phyloP scores from a whole-genome alignment of 2,329 filamentous ascomycete genomes.

The Ophiocordyceps polyrhachis-furcata region DNA sequence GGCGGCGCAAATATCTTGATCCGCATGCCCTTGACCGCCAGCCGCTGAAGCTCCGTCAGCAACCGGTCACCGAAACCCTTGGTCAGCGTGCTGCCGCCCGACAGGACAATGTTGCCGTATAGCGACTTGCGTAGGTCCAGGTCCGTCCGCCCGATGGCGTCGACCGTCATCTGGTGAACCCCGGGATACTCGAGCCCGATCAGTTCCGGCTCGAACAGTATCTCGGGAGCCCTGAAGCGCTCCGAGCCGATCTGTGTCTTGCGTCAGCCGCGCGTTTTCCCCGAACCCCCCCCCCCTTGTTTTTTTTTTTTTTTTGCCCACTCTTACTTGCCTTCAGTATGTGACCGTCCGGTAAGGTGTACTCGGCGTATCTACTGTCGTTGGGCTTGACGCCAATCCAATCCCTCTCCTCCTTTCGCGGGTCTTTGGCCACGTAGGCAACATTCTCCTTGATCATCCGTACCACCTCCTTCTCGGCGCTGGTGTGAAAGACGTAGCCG shows the following conservation, averaged over 20 bases:
- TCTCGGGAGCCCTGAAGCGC: constrained; percentile 88
- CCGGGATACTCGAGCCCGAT: constrained; percentile 94
- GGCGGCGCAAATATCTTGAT: constrained; percentile 98
- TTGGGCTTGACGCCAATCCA: constrained; percentile 69
- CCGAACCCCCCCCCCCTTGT: no score
- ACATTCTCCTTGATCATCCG: constrained; percentile 91
- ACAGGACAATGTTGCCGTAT: constrained; percentile 93
- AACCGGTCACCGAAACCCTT: constrained; percentile 92
- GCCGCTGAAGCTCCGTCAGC: constrained; percentile 74
- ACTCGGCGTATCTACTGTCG: constrained; percentile 65
- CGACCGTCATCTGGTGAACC: constrained; percentile 93
- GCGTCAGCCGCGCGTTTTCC: not conserved
- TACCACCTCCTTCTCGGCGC: constrained; percentile 98
- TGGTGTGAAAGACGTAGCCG: constrained; percentile 90
- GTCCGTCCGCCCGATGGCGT: constrained; percentile 87
- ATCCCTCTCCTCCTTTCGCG: constrained; percentile 89
- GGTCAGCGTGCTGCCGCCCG: constrained; percentile 85
- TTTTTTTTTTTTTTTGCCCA: no score
- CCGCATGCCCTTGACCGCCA: constrained; percentile 97
- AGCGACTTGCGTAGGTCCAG: constrained; percentile 86
- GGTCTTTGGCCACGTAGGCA: constrained; percentile 78
- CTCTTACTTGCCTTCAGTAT: constrained; percentile 54
- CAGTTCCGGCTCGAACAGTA: constrained; percentile 92
- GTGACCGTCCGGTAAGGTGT: constrained; percentile 78
- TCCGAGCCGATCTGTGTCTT: constrained; percentile 60